phyloP scores from a whole-genome alignment of 306 rosid species.

The Luffa acutangula region DNA sequence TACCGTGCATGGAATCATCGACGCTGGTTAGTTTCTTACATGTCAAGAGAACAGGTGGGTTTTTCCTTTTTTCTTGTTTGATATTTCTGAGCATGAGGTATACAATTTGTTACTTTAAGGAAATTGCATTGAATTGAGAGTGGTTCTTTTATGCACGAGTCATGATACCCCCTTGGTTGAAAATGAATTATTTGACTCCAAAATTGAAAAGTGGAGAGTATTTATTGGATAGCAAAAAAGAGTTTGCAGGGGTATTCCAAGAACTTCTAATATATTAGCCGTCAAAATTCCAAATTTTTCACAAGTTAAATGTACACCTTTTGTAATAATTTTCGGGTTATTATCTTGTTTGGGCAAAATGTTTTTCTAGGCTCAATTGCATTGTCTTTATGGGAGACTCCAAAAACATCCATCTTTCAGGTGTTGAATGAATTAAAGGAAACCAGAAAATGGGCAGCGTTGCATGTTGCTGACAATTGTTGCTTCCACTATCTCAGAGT shows the following conservation, averaged over 20 bases:
- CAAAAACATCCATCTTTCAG: conserved; percentile 30
- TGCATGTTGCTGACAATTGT: conserved; percentile 71
- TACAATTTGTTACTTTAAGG: not conserved
- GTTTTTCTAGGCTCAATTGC: not conserved
- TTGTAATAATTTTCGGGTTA: not conserved
- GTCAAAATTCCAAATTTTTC: not conserved
- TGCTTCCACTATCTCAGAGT: conserved; percentile 85
- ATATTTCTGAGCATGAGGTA: not conserved
- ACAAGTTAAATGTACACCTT: not conserved
- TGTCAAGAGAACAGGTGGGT: conserved; percentile 54
- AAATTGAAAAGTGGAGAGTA: not conserved
- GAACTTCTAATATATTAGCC: not conserved
- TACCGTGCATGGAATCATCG: conserved; percentile 95
- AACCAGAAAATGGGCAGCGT: conserved; percentile 65
- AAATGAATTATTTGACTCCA: not conserved
- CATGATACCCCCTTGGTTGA: not conserved
- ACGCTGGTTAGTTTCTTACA: conserved; percentile 70
- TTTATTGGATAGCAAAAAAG: not conserved
- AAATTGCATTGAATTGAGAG: not conserved
- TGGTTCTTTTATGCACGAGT: not conserved
- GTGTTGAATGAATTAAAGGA: conserved; percentile 47
- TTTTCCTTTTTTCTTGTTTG: not conserved
- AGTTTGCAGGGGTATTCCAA: not conserved
- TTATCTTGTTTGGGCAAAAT: not conserved
- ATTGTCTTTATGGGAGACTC: conserved; percentile 7